Evolutionary conservation across 108 stramenopile genomes (phyloP).

Genomic region (Seminavis robusta): DNA sequence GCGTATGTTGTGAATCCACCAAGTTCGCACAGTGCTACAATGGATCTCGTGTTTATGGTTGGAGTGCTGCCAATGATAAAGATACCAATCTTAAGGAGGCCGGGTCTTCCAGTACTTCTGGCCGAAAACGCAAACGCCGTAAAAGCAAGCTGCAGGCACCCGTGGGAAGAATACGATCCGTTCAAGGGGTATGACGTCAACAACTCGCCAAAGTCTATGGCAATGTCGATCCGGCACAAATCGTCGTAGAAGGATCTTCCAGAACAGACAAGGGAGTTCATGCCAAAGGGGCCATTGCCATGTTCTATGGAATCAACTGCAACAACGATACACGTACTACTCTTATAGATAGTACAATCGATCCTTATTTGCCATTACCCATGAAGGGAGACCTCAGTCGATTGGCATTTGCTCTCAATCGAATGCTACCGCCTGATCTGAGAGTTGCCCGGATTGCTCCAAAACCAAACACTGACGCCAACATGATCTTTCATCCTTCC

Average conservation of each 20-base stretch:
- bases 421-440: constrained; percentile 78
- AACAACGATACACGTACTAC: constrained; percentile 6
- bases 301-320: constrained; percentile 52
- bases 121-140: constrained; percentile 12
- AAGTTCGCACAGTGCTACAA: too few species aligned
- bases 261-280: constrained; percentile 86
- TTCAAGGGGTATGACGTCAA: constrained; percentile 30
- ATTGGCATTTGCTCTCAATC: constrained; percentile 67
- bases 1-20: too few species aligned
- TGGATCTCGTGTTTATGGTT: constrained; percentile 69
- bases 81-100: too few species aligned
- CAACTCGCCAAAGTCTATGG: constrained; percentile 78
- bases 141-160: not conserved
- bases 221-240: constrained; percentile 49
- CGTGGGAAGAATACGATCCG: constrained; percentile 34
- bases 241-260: constrained; percentile 75
- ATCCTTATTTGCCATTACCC: constrained; percentile 57
- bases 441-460: constrained; percentile 49
- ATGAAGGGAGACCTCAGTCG: constrained; percentile 53
- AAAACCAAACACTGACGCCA: constrained; percentile 21
- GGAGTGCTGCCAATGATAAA: constrained; percentile 51
- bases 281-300: constrained; percentile 60
- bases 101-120: too few species aligned
- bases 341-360: constrained; percentile 33
- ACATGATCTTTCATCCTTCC: constrained; percentile 70